Base-by-base conservation (phyloP, 1,139 yeast species). In the Pichia sp. region DNA sequence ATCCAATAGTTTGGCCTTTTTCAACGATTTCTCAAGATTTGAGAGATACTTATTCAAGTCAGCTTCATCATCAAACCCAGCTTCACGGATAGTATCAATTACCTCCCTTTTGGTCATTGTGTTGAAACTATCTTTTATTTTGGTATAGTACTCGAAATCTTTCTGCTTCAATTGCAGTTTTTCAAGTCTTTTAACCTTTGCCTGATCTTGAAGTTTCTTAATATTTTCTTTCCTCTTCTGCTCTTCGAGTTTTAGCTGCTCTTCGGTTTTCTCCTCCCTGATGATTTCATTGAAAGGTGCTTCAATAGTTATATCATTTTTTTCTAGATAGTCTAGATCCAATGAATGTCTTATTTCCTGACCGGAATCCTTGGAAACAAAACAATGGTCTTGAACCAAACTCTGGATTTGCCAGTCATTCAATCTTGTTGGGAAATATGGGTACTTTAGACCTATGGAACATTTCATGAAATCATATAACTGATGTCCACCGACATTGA, bases 401-500 rank as follows among this genome's bases (percentile, higher is more conserved):
- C 80, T 74, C 44, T 86, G 81, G 5, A 87, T 79, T 66, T 93
- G 96, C 54, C 77, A 73, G 12, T 73, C 72, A 8, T 84, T 77
- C 53, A 93, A 72, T 61, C 84, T 86, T 2, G 87, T 73, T 3
- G 99, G 98, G 67, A 91, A 93, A 63, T 85, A 85, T 0, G 99
- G 99, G 70, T 95, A 95, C 67, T 95, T 95, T 65, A 95, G 75
- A 1, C 84, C 77, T 50, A 95, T 71, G 38, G 87, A 75, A 61
- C 76, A 79, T 57, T 78, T 80, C 67, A 93, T 70, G 62, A 78
- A 92, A 50, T 78, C 81, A 38, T 79, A 81, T 1, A 92, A 79
- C 53, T 82, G 87, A 58, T 81, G 80, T 7, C 97, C 98, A 55
- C 98, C 99, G 89, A 95, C 90, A 66, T 90, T 92, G 47, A 95